Conservation (phyloP, 2,329 filamentous ascomycete genomes). For the Sporothrix mexicana region DNA sequence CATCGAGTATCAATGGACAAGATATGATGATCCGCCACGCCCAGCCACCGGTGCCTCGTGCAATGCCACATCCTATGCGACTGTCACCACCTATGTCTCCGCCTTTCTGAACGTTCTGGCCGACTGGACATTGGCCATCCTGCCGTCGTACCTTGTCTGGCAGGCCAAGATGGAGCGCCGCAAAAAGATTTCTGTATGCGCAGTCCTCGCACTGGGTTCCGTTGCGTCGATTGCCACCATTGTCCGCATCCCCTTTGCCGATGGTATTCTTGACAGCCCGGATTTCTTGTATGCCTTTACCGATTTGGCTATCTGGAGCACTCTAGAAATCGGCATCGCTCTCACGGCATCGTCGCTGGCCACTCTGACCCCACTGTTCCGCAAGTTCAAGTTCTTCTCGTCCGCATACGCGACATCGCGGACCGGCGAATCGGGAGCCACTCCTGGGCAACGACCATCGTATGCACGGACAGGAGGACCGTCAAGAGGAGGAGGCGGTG, state of each 20-base stretch:
- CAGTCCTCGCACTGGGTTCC: slow-evolving; percentile 15
- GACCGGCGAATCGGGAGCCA: neutral
- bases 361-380: slow-evolving; percentile 22
- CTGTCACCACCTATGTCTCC: neutral
- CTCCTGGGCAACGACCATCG: neutral
- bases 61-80: slow-evolving; percentile 12
- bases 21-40: slow-evolving; percentile 4
- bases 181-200: slow-evolving; percentile 14
- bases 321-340: slow-evolving; percentile 14
- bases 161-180: slow-evolving; percentile 29
- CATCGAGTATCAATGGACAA: slow-evolving; percentile 6
- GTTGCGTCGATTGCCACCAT: slow-evolving; percentile 14
- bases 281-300: slow-evolving; percentile 17
- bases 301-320: slow-evolving; percentile 26
- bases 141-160: slow-evolving; percentile 23
- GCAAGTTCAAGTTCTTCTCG: slow-evolving; percentile 22
- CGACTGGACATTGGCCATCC: slow-evolving; percentile 11
- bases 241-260: slow-evolving; percentile 16
- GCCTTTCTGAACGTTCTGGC: slow-evolving; percentile 12
- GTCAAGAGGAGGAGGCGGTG: neutral
- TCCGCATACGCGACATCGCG: neutral
- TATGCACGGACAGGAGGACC: neutral
- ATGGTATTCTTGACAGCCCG: neutral
- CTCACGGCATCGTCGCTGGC: slow-evolving; percentile 20
- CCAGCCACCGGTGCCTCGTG: neutral